Evolutionary conservation across 2,329 filamentous ascomycete genomes (phyloP), one percentile per base, ranked within the genome.

Genomic region (Colletotrichum echinochloae): DNA sequence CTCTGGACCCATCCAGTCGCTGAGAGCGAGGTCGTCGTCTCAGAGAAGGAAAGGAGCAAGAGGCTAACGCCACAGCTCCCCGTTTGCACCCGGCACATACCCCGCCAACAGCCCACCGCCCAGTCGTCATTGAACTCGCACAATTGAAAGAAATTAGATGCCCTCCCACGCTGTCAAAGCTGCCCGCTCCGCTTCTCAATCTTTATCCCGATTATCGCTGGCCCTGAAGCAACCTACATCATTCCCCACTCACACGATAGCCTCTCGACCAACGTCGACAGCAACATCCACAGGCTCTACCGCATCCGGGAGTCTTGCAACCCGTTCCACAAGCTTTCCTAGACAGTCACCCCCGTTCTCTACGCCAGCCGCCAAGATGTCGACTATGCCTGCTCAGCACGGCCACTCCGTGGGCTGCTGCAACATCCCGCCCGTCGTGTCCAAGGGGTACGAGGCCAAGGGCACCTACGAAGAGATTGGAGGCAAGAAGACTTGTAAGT

Each of bases 361-460:
- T 39, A 61, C 66, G 26, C 62, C 60, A 46, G 33, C 66, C 52
- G 63, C 72, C 26, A 72, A 46, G n/a, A 87, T 87, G 85, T 84
- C 85, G 75, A 80, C 83, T 41, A 86, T 86, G 83, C 82, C 82
- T 51, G 84, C 85, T 28, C 81, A 84, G 70, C 82, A 83, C 76
- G 87, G 86, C 78, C 87, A 89, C 78, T 87, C 82, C 76, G 81
- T 83, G 78, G 83, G 87, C 75, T 89, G 87, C 82, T 89, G 87
- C 78, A 88, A 86, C 76, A 83, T 89, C 61, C 86, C 89, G 11
- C 87, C 89, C 8, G 84, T 90, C 54, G 80, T 89, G n/a, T 77
- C 83, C 7, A 83, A 85, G 73, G 86, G 83, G 16, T 91, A 91
- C 78, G 75, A 83, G 62, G 77, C 81, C 44, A 88, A 88, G 80